Evolutionary conservation across 371 early-diverging fungal species (phyloP).

Genomic region (Mycotypha africana): DNA sequence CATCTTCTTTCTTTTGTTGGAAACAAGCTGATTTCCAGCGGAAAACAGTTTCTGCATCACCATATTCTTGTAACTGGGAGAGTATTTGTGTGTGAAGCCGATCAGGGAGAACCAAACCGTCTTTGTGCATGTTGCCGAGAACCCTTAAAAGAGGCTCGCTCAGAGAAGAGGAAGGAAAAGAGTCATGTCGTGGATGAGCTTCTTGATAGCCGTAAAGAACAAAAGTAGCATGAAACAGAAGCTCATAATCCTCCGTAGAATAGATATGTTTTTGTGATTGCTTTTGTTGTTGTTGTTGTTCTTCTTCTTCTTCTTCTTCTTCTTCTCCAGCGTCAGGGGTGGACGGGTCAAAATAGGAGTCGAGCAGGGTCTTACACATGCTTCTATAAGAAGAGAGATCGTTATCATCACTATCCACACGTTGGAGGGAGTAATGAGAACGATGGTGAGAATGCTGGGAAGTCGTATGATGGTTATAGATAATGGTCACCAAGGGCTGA

Average conservation of each 20-base stretch:
- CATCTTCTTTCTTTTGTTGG: too few relatives aligned
- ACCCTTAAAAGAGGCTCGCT: too few relatives aligned
- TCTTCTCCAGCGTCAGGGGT: neutral
- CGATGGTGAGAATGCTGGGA: too few relatives aligned
- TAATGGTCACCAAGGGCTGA: too few relatives aligned
- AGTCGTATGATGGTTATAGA: too few relatives aligned
- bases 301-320: too few relatives aligned
- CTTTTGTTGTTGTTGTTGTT: too few relatives aligned
- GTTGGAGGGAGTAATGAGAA: too few relatives aligned
- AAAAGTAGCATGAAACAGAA: slow-evolving; percentile 16
- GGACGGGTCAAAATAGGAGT: slow-evolving; percentile 4
- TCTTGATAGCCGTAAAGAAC: slow-evolving; percentile 1
- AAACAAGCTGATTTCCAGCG: slow-evolving; percentile 9
- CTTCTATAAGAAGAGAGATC: neutral
- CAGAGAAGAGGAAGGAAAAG: neutral
- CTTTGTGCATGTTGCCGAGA: neutral
- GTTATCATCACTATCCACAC: neutral
- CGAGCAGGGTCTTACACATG: slow-evolving; percentile 4
- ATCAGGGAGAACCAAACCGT: neutral
- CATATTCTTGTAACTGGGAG: slow-evolving; percentile 5
- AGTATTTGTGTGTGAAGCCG: neutral
- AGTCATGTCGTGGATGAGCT: too few relatives aligned
- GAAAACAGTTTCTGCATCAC: slow-evolving; percentile 4
- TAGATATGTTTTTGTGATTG: slow-evolving; percentile 1
- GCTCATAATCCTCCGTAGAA: slow-evolving; percentile 7